A percentile compares a stretch with the other conserved stretches of the same genome.
Conservation (phyloP, 352 stramenopile species). For the Pythium rishiriense region DNA sequence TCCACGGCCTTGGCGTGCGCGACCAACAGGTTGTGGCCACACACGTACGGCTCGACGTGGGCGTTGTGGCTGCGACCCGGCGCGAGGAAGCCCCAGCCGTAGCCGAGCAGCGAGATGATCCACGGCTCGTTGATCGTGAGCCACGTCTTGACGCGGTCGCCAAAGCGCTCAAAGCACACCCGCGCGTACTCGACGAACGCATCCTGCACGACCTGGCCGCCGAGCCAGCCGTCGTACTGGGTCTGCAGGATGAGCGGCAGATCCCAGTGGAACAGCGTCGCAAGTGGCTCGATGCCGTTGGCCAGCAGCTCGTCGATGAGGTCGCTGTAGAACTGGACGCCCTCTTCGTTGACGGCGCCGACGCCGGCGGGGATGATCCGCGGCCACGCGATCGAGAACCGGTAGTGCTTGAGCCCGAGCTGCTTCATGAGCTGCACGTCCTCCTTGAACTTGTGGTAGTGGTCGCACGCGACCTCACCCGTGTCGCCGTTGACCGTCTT, state of each 20-base stretch:
- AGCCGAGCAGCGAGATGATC: constrained; percentile 42
- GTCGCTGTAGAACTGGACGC: constrained; percentile 91
- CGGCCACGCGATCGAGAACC: constrained; percentile 93
- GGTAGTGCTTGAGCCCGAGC: constrained; percentile 90
- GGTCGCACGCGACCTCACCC: constrained; percentile 89
- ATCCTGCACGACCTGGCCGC: constrained; percentile 52
- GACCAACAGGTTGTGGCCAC: constrained; percentile 88
- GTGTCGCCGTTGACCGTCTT: constrained; percentile 26
- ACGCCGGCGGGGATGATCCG: constrained; percentile 69
- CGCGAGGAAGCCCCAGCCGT: constrained; percentile 66
- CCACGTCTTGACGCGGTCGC: constrained; percentile 83
- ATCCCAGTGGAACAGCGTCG: constrained; percentile 97
- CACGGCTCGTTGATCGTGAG: constrained; percentile 95
- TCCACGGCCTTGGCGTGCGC: constrained; percentile 83
- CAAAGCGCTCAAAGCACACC: constrained; percentile 90
- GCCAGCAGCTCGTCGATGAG: constrained; percentile 84
- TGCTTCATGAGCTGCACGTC: constrained; percentile 92
- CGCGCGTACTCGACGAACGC: constrained; percentile 83
- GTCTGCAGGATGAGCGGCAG: constrained; percentile 78
- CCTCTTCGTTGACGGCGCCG: constrained; percentile 71
- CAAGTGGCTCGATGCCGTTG: constrained; percentile 81
- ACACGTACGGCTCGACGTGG: constrained; percentile 39
- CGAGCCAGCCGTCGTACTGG: constrained; percentile 65
- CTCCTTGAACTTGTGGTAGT: constrained; percentile 88
- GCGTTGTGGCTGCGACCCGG: constrained; percentile 37